Base-by-base conservation (phyloP, 176 grass and related monocot genomes). In the Juncus inflexus region DNA sequence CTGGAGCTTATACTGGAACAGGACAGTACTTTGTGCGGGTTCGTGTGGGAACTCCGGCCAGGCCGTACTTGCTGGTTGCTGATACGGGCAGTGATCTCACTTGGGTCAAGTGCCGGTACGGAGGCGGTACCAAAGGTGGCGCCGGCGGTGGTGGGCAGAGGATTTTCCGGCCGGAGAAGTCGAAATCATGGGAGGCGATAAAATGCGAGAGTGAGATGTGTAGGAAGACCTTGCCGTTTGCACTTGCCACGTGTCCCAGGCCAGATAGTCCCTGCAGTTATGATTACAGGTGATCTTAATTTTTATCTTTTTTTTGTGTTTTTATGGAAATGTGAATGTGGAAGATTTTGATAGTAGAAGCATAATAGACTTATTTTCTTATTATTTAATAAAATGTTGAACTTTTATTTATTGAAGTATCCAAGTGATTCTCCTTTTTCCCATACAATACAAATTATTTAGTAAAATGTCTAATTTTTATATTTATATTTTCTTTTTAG, bases 81-180 rank as follows among this genome's bases (percentile, higher is more conserved):
- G 85, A 91, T 74, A 97, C 85, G 0, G 94, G 85, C 6, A 97
- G 81, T 66, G 87, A 89, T 59, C 64, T 97, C 67, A 91, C 94
- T 37, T 97, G 94, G 94, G 81, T 86, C 62, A 97, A 91, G 76
- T 97, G 92, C 74, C 82, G 71, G 5, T 69, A 12, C 40, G 47
- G 3, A 65, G n/a, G 45, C 54, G 54, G 35, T 8, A 35, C 3
- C 8, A 35, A 43, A 42, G 67, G 15, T 3, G 38, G 38, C 28
- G 39, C 36, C 15, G 9, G 47, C 35, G n/a, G 3, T 9, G 13
- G 43, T 45, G 52, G 28, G 7, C 9, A 3, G 36, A 52, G 68
- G 52, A 15, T 55, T 52, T 86, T 86, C 79, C 77, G 53, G 12
- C 85, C 94, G 1, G 80, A 68, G 12, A 14, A 52, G 60, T 99